Conservation (phyloP, 495 filamentous ascomycete genomes). For the Saxophila tyrrhenica region DNA sequence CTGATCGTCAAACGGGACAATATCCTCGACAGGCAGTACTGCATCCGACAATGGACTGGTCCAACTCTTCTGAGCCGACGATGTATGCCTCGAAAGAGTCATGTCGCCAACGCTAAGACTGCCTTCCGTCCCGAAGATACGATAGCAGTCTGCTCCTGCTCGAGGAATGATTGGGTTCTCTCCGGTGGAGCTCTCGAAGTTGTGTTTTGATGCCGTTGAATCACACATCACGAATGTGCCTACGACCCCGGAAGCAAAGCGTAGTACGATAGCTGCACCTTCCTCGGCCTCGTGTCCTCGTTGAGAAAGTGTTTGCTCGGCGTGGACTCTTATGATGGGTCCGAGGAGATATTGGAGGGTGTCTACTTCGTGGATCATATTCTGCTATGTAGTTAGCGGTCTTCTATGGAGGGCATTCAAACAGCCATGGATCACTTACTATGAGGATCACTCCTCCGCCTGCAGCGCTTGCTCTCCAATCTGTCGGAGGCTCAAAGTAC, state of each 20-base stretch:
- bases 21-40: conserved; percentile 13
- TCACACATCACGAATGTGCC: conserved; percentile 48
- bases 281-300: conserved; percentile 43
- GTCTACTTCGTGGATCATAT: conserved; percentile 51
- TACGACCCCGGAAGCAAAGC: conserved; percentile 46
- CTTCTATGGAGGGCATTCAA: no score
- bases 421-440: no score
- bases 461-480: conserved; percentile 42
- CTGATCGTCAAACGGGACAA: conserved; percentile 43
- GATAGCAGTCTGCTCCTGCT: conserved; percentile 39
- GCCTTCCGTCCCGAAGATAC: conserved; percentile 44
- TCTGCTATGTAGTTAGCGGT: no score
- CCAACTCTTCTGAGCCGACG: neutral
- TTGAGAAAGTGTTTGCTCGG: conserved; percentile 36
- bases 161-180: conserved; percentile 45
- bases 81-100: conserved; percentile 6
- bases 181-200: conserved; percentile 46
- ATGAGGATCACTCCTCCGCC: conserved; percentile 17
- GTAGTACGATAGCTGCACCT: conserved; percentile 43
- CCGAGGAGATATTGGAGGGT: conserved; percentile 48
- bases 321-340: conserved; percentile 40
- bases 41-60: conserved; percentile 27
- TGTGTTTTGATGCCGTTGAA: conserved; percentile 40
- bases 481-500: conserved; percentile 40
- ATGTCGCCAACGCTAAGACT: conserved; percentile 47